phyloP scores from a whole-genome alignment of 306 rosid species.

The Alnus glutinosa region DNA sequence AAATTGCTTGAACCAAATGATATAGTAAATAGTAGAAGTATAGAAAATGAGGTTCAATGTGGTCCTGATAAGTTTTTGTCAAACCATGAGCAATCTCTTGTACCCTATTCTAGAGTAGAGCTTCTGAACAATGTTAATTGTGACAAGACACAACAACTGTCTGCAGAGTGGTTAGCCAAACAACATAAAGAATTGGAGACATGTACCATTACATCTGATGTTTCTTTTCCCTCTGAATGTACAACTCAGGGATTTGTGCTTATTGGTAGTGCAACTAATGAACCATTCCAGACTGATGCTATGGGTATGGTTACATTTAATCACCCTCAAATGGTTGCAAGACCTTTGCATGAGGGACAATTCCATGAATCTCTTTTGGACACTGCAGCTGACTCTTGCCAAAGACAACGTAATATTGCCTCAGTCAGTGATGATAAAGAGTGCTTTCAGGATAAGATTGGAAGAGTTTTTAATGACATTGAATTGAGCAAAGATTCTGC shows the following conservation, averaged over 20 bases:
- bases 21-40: constrained; percentile 24
- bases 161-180: constrained; percentile 30
- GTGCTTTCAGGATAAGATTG: constrained; percentile 35
- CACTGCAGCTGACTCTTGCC: constrained; percentile 21
- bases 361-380: constrained; percentile 25
- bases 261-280: constrained; percentile 38
- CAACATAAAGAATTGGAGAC: constrained; percentile 33
- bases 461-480: constrained; percentile 27
- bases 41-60: constrained; percentile 44
- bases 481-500: constrained; percentile 43
- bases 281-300: constrained; percentile 34
- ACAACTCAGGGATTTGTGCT: constrained; percentile 38
- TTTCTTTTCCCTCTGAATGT: constrained; percentile 34
- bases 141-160: constrained; percentile 28
- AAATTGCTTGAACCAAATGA: constrained; percentile 31
- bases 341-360: constrained; percentile 38
- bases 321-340: constrained; percentile 28
- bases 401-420: constrained; percentile 32
- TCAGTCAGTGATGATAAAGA: constrained; percentile 41
- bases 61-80: constrained; percentile 41
- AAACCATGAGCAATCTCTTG: constrained; percentile 43
- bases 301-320: constrained; percentile 19
- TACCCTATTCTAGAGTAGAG: constrained; percentile 35
- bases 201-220: constrained; percentile 25
- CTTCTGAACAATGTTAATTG: constrained; percentile 12